These are phyloP conservation scores for Colletotrichum sp. DNA, from an alignment of 2,329 filamentous ascomycete genomes.

Conservation along the genomic window DNA sequence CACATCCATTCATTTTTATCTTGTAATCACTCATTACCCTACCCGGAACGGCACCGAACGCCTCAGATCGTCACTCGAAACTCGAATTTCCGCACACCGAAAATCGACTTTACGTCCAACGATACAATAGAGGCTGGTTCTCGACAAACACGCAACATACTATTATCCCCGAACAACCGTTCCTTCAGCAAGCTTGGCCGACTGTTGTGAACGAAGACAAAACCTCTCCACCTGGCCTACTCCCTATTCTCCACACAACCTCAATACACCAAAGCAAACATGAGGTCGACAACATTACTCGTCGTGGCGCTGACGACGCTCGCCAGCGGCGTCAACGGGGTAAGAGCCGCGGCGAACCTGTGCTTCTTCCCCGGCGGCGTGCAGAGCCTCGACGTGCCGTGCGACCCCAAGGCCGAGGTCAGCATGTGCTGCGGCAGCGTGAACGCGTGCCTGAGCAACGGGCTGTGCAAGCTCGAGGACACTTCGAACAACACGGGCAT, in stretches of 20 bases:
- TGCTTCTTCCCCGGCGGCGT: constrained; percentile 19
- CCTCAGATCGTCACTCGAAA: neutral
- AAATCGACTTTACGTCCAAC: neutral
- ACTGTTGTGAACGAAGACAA: neutral
- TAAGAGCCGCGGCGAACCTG: constrained; percentile 5
- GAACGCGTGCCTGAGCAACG: constrained; percentile 15
- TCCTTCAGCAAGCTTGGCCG: neutral
- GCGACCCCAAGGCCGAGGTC: constrained; percentile 15
- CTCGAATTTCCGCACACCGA: neutral
- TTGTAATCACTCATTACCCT: neutral
- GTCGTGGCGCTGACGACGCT: neutral
- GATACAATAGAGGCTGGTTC: constrained; percentile 14
- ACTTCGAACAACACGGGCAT: constrained; percentile 13
- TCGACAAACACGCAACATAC: neutral
- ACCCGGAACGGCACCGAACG: neutral
- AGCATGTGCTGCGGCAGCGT: constrained; percentile 19
- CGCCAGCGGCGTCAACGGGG: neutral
- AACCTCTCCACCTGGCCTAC: neutral
- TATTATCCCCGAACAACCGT: neutral
- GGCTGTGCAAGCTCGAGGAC: constrained; percentile 12
- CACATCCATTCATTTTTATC: neutral
- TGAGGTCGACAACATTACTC: constrained; percentile 3
- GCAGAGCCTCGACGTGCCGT: constrained; percentile 12
- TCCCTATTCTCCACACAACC: neutral
- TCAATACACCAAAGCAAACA: neutral